Base-by-base conservation (phyloP, 257 asterid species). In the Solanum etuberosum region DNA sequence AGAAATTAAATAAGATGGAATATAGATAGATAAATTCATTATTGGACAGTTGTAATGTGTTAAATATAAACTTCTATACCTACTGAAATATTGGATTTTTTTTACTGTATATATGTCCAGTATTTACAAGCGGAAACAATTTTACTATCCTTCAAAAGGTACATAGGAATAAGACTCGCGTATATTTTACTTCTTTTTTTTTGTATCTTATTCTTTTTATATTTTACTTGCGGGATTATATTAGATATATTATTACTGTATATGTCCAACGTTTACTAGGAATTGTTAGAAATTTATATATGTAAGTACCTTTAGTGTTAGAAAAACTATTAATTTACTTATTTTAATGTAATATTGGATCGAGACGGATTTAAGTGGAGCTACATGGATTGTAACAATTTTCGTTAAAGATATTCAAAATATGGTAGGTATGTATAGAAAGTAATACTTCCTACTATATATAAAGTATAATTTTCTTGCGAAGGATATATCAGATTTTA, bases 11-110 rank as follows among this genome's bases (percentile, higher is more conserved):
- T 31, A 46, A 78, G 84, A 78, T 27, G 37, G 61, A 77, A 3
- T 27, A 25, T 43, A 9, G 38, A 78, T 43, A 80, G n/a, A 70
- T 70, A 70, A 72, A 34, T 46, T 80, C 27, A 80, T 46, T 25
- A 80, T 80, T 46, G 38, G 85, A 46, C 67, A 80, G 85, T 80
- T 80, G 42, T 80, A 27, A 46, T 46, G 16, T 38, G 21, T 43
- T 51, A 20, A 2, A 20, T 27, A 16, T 46, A 48, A 46, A 46
- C 67, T 46, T 80, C 40, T 16, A 6, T 46, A 80, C 67, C 67
- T 46, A 80, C 85, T 18, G 42, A 29, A 78, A 43, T 27, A 43
- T 23, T 74, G 20, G 5, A 21, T 74, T 76, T 14, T 20, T 15
- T 21, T 71, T 37, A 71, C 78, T 18, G 4, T 9, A 32, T 71